phyloP scores from a whole-genome alignment of 306 rosid species.

The Crataegus laevigata region DNA sequence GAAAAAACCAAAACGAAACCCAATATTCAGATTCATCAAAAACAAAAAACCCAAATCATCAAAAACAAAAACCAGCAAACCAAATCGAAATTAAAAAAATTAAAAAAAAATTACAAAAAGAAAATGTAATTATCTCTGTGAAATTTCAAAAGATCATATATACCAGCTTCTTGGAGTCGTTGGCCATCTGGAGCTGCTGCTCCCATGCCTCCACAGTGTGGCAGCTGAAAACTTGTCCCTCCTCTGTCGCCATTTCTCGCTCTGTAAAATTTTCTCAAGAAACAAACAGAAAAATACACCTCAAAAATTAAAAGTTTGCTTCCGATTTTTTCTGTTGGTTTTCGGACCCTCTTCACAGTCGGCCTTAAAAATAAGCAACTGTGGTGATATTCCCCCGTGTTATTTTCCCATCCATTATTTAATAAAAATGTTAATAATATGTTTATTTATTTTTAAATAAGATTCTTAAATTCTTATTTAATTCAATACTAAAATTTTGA shows the following conservation, averaged over 20 bases:
- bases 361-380: no score
- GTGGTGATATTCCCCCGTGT: no score
- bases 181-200: slow-evolving; percentile 49
- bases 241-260: slow-evolving; percentile 36
- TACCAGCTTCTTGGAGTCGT: slow-evolving; percentile 59
- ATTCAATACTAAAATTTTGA: no score
- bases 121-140: no score
- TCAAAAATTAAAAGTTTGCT: not conserved
- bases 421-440: no score
- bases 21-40: slow-evolving; percentile 9
- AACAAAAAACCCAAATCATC: not conserved
- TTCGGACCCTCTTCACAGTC: no score
- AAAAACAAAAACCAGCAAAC: not conserved
- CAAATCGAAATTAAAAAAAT: not conserved
- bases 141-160: not conserved
- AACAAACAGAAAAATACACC: not conserved
- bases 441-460: no score
- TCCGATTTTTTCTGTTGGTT: not conserved
- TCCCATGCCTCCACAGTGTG: slow-evolving; percentile 67
- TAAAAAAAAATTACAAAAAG: not conserved
- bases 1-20: slow-evolving; percentile 8
- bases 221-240: slow-evolving; percentile 59
- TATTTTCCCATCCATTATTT: no score
- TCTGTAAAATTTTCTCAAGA: not conserved
- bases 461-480: no score